These are phyloP conservation scores for Nigrospora oryzae DNA, from an alignment of 2,329 filamentous ascomycete species.

Conservation along the genomic window DNA sequence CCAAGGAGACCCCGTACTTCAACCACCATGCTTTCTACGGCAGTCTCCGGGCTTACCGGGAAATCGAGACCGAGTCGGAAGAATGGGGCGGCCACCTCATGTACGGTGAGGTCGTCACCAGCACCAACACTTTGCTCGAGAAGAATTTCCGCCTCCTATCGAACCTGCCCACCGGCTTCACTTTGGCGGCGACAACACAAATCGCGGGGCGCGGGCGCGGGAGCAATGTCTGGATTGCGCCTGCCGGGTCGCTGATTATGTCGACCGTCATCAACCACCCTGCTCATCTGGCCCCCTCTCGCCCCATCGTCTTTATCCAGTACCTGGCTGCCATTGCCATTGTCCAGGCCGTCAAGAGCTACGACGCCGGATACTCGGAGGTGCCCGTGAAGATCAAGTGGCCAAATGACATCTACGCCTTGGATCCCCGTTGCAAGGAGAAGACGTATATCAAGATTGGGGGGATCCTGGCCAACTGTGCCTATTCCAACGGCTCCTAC, in stretches of 20 bases:
- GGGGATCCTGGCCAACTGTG: constrained; percentile 85
- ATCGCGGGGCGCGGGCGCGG: constrained; percentile 83
- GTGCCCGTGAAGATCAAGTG: constrained; percentile 86
- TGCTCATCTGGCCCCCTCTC: constrained; percentile 58
- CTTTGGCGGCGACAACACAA: constrained; percentile 78
- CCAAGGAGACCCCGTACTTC: constrained; percentile 74
- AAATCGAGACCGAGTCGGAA: constrained; percentile 43
- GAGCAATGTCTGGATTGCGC: constrained; percentile 90
- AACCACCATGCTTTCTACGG: constrained; percentile 74
- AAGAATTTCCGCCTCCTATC: constrained; percentile 77
- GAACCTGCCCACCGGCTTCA: constrained; percentile 76
- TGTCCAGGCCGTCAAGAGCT: constrained; percentile 72
- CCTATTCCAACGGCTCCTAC: constrained; percentile 69
- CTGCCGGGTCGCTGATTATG: constrained; percentile 77
- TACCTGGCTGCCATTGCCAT: constrained; percentile 87
- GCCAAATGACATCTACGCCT: constrained; percentile 90
- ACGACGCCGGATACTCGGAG: constrained; percentile 65
- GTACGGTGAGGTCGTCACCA: constrained; percentile 88
- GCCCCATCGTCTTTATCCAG: constrained; percentile 87
- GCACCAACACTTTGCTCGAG: constrained; percentile 87
- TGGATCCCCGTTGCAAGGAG: constrained; percentile 46
- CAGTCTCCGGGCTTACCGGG: constrained; percentile 60
- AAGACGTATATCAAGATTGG: constrained; percentile 79
- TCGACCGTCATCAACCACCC: constrained; percentile 83
- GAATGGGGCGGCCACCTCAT: constrained; percentile 71